A percentile compares a stretch with the other conserved stretches of the same genome.
Conservation (phyloP, 164 flowering plant species). For the Magnolia sinica region DNA sequence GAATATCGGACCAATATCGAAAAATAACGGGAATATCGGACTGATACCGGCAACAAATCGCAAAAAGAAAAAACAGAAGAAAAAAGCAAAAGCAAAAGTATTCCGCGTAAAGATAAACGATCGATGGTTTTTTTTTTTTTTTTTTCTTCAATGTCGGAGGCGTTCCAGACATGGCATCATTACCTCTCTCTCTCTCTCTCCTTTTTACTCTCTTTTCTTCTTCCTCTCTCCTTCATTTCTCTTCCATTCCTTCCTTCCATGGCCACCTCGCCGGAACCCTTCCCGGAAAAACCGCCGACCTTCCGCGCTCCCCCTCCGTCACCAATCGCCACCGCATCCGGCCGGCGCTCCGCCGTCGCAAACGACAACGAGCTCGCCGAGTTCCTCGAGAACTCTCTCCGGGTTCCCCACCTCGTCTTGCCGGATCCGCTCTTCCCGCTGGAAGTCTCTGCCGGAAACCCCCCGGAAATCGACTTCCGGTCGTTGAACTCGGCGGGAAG, state of each 20-base stretch:
- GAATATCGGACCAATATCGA: no score
- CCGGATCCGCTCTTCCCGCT: slow-evolving; percentile 64
- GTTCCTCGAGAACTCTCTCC: slow-evolving; percentile 55
- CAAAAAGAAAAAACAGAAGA: no score
- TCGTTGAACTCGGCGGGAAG: slow-evolving; percentile 18
- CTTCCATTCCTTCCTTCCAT: slow-evolving; percentile 13
- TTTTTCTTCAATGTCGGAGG: neutral
- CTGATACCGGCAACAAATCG: no score
- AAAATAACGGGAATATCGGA: no score
- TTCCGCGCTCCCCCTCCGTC: slow-evolving; percentile 97
- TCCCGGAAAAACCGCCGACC: slow-evolving; percentile 29
- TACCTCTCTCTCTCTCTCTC: slow-evolving; percentile 1
- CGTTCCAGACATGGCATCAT: neutral
- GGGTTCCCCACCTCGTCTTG: slow-evolving; percentile 61
- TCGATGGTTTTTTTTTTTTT: slow-evolving; percentile 1
- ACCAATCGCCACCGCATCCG: slow-evolving; percentile 48
- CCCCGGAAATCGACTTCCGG: slow-evolving; percentile 46
- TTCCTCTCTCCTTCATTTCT: neutral
- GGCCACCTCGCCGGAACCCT: slow-evolving; percentile 36
- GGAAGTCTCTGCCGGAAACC: slow-evolving; percentile 31
- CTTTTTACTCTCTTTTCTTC: neutral
- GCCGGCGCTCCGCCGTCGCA: slow-evolving; percentile 45
- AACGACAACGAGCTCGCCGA: slow-evolving; percentile 68
- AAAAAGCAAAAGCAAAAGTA: slow-evolving; percentile 5
- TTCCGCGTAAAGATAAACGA: neutral